Conservation (phyloP, 1,139 yeast genomes). For the Zygoascus hellenicus region DNA sequence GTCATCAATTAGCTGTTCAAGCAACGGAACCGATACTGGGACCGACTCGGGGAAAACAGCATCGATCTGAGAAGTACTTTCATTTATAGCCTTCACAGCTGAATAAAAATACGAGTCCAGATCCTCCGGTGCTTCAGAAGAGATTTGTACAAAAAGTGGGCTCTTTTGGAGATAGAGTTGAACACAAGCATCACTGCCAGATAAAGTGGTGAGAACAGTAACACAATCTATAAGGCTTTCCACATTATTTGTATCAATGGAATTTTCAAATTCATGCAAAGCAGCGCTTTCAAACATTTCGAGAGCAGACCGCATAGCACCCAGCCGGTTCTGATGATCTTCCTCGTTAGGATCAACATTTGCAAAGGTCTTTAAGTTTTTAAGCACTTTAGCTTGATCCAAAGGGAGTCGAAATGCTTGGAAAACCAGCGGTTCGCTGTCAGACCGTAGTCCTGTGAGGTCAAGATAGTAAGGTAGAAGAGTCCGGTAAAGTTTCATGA, state of each 20-base stretch:
- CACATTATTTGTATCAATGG: conserved; percentile 45
- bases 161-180: conserved; percentile 45
- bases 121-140: conserved; percentile 15
- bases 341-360: conserved; percentile 38
- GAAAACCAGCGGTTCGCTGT: conserved; percentile 25
- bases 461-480: conserved; percentile 29
- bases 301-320: conserved; percentile 50
- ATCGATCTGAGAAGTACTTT: conserved; percentile 36
- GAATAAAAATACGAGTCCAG: conserved; percentile 29
- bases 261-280: conserved; percentile 59
- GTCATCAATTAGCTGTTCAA: conserved; percentile 36
- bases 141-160: conserved; percentile 31
- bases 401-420: conserved; percentile 23
- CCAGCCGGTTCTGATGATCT: conserved; percentile 37
- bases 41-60: conserved; percentile 28
- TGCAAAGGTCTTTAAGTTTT: conserved; percentile 31
- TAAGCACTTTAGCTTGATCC: conserved; percentile 30
- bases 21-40: conserved; percentile 30
- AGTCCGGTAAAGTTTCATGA: conserved; percentile 20
- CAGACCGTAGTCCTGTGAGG: conserved; percentile 20
- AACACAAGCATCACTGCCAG: conserved; percentile 40
- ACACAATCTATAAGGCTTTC: conserved; percentile 35
- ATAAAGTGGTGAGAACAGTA: conserved; percentile 34
- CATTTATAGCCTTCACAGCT: conserved; percentile 34
- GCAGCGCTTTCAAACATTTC: conserved; percentile 74